Conservation (phyloP, 148 eudicot genomes). For the Chenopodium berlandieri region DNA sequence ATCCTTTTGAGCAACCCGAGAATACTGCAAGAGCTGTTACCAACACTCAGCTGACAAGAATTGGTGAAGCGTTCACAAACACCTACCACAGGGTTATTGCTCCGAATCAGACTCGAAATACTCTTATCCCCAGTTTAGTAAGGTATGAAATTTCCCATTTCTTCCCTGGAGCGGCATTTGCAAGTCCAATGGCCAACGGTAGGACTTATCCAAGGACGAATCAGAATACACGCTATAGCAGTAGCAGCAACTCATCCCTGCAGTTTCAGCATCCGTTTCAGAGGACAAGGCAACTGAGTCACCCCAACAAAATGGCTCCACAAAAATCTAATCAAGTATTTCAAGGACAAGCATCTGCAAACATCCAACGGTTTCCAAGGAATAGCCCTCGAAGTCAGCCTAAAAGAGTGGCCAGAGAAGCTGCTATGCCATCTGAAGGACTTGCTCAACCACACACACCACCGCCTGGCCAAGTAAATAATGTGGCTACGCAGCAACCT, state of each 20-base stretch:
- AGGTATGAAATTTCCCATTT: conserved; percentile 32
- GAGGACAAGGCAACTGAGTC: conserved; percentile 20
- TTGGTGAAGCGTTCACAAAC: conserved; percentile 41
- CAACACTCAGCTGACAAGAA: conserved; percentile 36
- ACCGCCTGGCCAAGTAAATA: conserved; percentile 8
- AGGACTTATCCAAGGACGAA: conserved; percentile 17
- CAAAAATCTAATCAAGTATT: conserved; percentile 14
- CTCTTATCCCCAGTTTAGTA: conserved; percentile 38
- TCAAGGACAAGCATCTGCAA: conserved; percentile 9
- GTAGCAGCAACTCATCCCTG: conserved; percentile 19
- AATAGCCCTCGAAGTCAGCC: conserved; percentile 11
- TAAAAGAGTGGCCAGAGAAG: conserved; percentile 9
- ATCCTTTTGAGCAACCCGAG: conserved; percentile 75
- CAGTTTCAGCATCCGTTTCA: conserved; percentile 24
- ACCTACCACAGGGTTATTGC: conserved; percentile 39
- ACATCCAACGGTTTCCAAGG: conserved; percentile 11
- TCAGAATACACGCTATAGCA: conserved; percentile 15
- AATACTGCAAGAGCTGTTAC: conserved; percentile 66
- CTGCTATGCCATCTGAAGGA: conserved; percentile 20
- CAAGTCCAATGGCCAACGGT: conserved; percentile 8
- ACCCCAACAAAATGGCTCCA: conserved; percentile 13
- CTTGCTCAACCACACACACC: conserved; percentile 21
- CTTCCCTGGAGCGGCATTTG: conserved; percentile 27
- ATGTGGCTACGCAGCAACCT: conserved; percentile 15
- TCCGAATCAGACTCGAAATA: conserved; percentile 29